Base-by-base conservation (phyloP, 345 rosid species). In the Brassica napus region DNA sequence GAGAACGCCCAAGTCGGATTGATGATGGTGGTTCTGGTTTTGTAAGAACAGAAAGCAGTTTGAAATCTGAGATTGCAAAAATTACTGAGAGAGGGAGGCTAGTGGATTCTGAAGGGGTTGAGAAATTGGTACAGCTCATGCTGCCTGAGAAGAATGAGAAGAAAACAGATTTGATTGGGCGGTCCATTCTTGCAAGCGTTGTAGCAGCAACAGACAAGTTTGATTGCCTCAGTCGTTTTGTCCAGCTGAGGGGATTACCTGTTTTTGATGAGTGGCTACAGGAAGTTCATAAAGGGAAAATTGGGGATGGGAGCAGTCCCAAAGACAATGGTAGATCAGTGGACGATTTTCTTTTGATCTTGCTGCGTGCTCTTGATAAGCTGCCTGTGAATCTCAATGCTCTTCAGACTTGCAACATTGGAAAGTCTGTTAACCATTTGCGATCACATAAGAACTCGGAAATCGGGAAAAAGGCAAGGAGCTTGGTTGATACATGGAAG, bases 231-330 rank as follows among this genome's bases (percentile, higher is more conserved):
- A 81, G 79, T 76, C 82, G 78, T 58, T 95, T 95, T 83, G 97
- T 95, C 73, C 97, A 90, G 84, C 92, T 86, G 4, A 88, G 79
- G 86, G 99, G 99, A 30, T 87, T 93, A 72, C 88, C 91, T 54
- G 91, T 91, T 4, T 88, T 93, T 79, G 99, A 95, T 83, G 99
- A 89, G 57, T 95, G 99, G 99, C 90, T 95, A 8, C 99, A 95
- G 83, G 97, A 95, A 82, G 85, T 93, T 67, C 99, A 93, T 63
- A 93, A 88, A 82, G 97, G 98, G 75, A 95, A 91, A 83, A 69
- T 80, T 65, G 94, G 97, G 54, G 94, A 90, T 81, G 86, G 72
- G 72, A 67, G 84, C 73, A 77, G 91, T 78, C 86, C 85, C 72
- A 93, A 83, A 85, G 83, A 80, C 34, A 64, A 3, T 11, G 83